Conservation (phyloP, 108 stramenopile species). For the Discostella stelligeroides region DNA sequence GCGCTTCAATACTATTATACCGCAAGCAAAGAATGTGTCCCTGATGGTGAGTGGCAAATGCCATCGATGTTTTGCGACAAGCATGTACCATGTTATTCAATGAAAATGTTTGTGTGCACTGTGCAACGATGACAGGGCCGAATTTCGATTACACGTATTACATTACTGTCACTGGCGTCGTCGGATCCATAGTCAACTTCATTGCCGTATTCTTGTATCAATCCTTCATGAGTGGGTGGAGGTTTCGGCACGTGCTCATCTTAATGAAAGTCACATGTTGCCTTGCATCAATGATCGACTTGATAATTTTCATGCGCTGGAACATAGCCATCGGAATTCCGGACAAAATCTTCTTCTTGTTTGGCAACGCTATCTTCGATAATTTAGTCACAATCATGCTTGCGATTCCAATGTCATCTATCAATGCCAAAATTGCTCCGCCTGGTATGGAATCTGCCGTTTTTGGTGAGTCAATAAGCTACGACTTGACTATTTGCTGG, state of each 20-base stretch:
- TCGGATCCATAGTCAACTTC: conserved; percentile 45
- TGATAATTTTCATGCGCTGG: conserved; percentile 50
- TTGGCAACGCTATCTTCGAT: conserved; percentile 49
- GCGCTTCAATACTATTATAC: conserved; percentile 46
- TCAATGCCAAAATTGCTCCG: conserved; percentile 43
- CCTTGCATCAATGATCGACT: conserved; percentile 43
- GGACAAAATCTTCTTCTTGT: conserved; percentile 46
- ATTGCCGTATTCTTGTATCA: conserved; percentile 46
- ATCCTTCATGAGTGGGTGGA: conserved; percentile 31
- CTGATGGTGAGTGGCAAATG: conserved; percentile 34
- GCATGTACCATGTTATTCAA: too few species aligned
- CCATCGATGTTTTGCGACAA: not conserved
- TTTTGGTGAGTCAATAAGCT: conserved; percentile 22
- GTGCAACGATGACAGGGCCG: conserved; percentile 20
- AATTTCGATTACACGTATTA: conserved; percentile 52
- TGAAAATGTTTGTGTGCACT: not conserved
- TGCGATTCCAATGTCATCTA: conserved; percentile 27
- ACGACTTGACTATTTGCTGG: too few species aligned
- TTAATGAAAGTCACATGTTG: conserved; percentile 46
- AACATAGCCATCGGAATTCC: conserved; percentile 46
- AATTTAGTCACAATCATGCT: conserved; percentile 31
- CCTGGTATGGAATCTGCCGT: conserved; percentile 52
- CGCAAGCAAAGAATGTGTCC: conserved; percentile 31
- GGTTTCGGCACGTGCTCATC: conserved; percentile 44
- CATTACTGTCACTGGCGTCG: conserved; percentile 50